Percentiles rank a stretch among this genome's conserved stretches.
Conservation (phyloP, 2,329 filamentous ascomycete species). For the Exophiala lecanii-corni region DNA sequence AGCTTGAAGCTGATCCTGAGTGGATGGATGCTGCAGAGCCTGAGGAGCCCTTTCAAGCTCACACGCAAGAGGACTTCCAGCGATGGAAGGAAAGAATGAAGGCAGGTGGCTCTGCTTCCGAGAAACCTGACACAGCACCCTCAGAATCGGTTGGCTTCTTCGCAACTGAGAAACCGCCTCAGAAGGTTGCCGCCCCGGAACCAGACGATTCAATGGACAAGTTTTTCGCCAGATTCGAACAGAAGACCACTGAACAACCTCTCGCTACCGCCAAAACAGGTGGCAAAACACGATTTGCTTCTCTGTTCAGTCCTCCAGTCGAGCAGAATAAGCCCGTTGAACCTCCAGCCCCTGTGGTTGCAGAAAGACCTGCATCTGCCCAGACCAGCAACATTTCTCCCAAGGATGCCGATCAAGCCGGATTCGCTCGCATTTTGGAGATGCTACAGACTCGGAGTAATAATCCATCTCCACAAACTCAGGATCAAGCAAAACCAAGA, state of each 20-base stretch:
- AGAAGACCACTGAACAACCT: slow-evolving; percentile 36
- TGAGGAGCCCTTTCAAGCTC: slow-evolving; percentile 52
- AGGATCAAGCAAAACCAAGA: slow-evolving; percentile 29
- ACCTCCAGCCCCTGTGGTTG: slow-evolving; percentile 24
- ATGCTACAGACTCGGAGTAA: slow-evolving; percentile 63
- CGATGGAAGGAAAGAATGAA: slow-evolving; percentile 93
- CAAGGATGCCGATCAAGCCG: slow-evolving; percentile 70
- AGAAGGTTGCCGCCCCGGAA: slow-evolving; percentile 22
- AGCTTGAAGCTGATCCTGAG: slow-evolving; percentile 74
- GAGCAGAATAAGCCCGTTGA: slow-evolving; percentile 25
- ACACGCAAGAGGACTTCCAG: slow-evolving; percentile 87
- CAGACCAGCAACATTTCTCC: slow-evolving; percentile 33
- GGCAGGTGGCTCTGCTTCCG: slow-evolving; percentile 42
- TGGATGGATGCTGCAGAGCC: slow-evolving; percentile 70
- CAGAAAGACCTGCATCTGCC: slow-evolving; percentile 33
- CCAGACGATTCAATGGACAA: slow-evolving; percentile 27
- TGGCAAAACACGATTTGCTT: slow-evolving; percentile 81
- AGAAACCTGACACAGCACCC: slow-evolving; percentile 26
- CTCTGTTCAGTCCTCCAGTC: slow-evolving; percentile 61
- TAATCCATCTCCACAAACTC: slow-evolving; percentile 40
- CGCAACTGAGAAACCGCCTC: slow-evolving; percentile 38
- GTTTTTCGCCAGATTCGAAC: slow-evolving; percentile 26
- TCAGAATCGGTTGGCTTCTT: slow-evolving; percentile 32
- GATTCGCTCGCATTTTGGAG: slow-evolving; percentile 74
- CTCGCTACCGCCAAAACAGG: slow-evolving; percentile 47